phyloP scores from a whole-genome alignment of 169 alveolate species.

The Plasmodium blacklocki region DNA sequence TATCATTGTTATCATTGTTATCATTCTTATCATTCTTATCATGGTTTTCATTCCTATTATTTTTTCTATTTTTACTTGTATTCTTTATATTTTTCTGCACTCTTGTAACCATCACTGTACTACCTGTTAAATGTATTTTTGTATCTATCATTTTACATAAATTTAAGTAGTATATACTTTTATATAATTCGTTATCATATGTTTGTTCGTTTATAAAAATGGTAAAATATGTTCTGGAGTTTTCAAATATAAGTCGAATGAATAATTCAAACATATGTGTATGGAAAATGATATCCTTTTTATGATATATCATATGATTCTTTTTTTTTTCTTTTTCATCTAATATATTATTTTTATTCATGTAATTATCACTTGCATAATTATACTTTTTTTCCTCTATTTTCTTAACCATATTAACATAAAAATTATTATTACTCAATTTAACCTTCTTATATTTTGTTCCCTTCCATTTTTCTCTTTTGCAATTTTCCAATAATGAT shows the following conservation, averaged over 20 bases:
- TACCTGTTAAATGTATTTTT: neutral
- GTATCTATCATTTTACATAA: constrained; percentile 48
- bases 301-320: neutral
- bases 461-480: neutral
- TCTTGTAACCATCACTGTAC: neutral
- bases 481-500: neutral
- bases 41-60: neutral
- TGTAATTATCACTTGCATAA: neutral
- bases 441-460: neutral
- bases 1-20: neutral
- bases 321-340: constrained; percentile 6
- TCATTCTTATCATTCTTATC: too few species aligned
- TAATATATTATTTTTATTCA: neutral
- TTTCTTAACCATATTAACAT: neutral
- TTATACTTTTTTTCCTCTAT: neutral
- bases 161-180: constrained; percentile 56
- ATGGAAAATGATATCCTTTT: constrained; percentile 59
- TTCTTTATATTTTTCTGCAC: neutral
- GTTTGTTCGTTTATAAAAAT: constrained; percentile 44
- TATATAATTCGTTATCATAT: constrained; percentile 29
- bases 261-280: constrained; percentile 52
- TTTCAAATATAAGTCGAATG: constrained; percentile 61
- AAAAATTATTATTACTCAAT: neutral
- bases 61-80: neutral
- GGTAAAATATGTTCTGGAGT: constrained; percentile 55